Evolutionary conservation across 78 protist genomes (phyloP).

Genomic region (Chrysochromulina parva): DNA sequence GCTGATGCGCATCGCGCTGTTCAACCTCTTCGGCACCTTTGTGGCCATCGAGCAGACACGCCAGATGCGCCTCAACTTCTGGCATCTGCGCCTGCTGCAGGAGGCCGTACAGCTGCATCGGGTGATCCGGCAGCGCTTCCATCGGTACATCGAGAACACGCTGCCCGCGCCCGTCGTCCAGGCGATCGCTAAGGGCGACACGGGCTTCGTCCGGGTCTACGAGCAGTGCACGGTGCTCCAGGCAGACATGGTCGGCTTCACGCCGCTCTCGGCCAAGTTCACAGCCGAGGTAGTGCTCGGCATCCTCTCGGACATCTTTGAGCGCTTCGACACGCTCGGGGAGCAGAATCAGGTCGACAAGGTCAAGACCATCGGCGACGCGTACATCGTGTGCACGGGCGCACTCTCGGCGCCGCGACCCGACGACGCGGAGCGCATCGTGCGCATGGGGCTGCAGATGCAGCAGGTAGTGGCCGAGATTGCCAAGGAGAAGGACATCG

Average conservation of each 20-base stretch:
- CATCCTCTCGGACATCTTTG: background rate
- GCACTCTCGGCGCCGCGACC: background rate
- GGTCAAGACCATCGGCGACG: slow-evolving; percentile 27
- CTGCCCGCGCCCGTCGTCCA: background rate
- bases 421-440: background rate
- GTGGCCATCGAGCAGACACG: background rate
- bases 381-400: background rate
- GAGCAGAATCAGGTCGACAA: background rate
- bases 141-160: background rate
- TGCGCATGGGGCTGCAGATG: background rate
- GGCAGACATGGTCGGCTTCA: slow-evolving; percentile 17
- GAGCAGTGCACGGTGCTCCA: background rate
- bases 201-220: background rate
- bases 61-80: background rate
- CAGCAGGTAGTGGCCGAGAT: background rate
- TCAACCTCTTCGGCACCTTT: background rate
- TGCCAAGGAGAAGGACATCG: background rate
- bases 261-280: background rate
- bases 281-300: background rate
- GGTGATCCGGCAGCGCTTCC: background rate
- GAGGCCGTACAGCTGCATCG: background rate
- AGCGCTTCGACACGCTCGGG: background rate
- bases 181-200: background rate
- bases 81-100: background rate
- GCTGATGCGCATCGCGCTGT: background rate